These are phyloP conservation scores for Cladosporium colombiae DNA, from an alignment of 2,329 filamentous ascomycete genomes.

Conservation along the genomic window DNA sequence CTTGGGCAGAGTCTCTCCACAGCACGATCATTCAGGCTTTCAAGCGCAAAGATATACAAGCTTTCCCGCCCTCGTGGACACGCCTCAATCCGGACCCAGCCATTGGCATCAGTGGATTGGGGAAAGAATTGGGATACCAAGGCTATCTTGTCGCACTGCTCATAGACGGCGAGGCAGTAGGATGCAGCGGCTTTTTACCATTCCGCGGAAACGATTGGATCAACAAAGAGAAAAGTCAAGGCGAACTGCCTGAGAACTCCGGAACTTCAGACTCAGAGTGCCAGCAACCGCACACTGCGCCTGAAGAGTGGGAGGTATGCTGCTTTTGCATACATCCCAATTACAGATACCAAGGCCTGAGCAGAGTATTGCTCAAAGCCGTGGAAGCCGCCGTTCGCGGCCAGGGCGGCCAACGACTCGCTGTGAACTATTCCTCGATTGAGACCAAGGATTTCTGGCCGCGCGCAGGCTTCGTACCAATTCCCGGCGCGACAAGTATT, in stretches of 20 bases:
- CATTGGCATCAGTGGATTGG: constrained; percentile 23
- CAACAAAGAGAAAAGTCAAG: constrained; percentile 18
- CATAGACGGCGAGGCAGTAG: constrained; percentile 24
- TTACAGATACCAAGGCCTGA: constrained; percentile 25
- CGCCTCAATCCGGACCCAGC: constrained; percentile 26
- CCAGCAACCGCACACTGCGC: not conserved
- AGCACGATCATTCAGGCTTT: constrained; percentile 26
- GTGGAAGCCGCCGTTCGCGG: constrained; percentile 21
- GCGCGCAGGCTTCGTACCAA: constrained; percentile 25
- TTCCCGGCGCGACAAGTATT: constrained; percentile 26
- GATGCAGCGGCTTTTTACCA: constrained; percentile 27
- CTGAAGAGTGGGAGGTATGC: constrained; percentile 28
- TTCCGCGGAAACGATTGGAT: constrained; percentile 30
- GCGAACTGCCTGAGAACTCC: not conserved
- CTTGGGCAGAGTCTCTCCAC: constrained; percentile 29
- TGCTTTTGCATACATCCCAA: constrained; percentile 31
- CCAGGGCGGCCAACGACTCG: constrained; percentile 25
- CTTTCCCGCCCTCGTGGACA: constrained; percentile 29
- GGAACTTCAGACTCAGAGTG: not conserved
- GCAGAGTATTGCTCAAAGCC: constrained; percentile 22
- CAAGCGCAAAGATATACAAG: constrained; percentile 25
- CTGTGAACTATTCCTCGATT: constrained; percentile 26
- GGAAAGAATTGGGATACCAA: constrained; percentile 25
- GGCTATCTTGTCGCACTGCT: constrained; percentile 25
- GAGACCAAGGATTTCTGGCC: constrained; percentile 31